Percentiles rank a stretch among this genome's conserved stretches.
Conservation (phyloP, 2,329 filamentous ascomycete genomes). For the Ascochyta pisi region DNA sequence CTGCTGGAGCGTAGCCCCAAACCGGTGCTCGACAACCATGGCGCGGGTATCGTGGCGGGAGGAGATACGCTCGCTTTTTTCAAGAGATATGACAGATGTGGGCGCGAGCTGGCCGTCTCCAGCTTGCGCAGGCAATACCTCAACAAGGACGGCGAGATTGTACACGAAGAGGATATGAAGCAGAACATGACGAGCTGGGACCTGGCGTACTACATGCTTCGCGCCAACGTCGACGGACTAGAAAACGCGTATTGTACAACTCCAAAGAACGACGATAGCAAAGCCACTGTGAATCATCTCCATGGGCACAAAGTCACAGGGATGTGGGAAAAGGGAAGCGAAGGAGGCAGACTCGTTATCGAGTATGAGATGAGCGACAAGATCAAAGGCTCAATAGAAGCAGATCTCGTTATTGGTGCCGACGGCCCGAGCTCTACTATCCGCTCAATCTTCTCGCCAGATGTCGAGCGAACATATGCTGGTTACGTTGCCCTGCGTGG, state of each 20-base stretch:
- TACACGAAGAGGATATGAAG: constrained; percentile 37
- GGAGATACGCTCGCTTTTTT: constrained; percentile 41
- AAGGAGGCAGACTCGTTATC: constrained; percentile 25
- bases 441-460: constrained; percentile 28
- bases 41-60: constrained; percentile 44
- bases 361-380: constrained; percentile 27
- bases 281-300: constrained; percentile 27
- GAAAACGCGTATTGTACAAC: constrained; percentile 36
- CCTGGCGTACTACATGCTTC: constrained; percentile 41
- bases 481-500: constrained; percentile 45
- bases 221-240: constrained; percentile 42
- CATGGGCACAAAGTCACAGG: constrained; percentile 35
- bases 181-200: constrained; percentile 49
- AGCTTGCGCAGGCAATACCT: constrained; percentile 38
- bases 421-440: constrained; percentile 44
- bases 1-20: constrained; percentile 43
- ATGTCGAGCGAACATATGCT: constrained; percentile 37
- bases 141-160: constrained; percentile 36
- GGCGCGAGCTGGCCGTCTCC: constrained; percentile 33
- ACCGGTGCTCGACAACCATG: constrained; percentile 40
- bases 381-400: constrained; percentile 24
- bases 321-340: constrained; percentile 26
- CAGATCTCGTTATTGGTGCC: constrained; percentile 40
- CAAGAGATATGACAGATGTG: constrained; percentile 36
- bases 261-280: constrained; percentile 20